phyloP scores from a whole-genome alignment of 2,329 filamentous ascomycete species.

The Reticulascus tulasneorum region DNA sequence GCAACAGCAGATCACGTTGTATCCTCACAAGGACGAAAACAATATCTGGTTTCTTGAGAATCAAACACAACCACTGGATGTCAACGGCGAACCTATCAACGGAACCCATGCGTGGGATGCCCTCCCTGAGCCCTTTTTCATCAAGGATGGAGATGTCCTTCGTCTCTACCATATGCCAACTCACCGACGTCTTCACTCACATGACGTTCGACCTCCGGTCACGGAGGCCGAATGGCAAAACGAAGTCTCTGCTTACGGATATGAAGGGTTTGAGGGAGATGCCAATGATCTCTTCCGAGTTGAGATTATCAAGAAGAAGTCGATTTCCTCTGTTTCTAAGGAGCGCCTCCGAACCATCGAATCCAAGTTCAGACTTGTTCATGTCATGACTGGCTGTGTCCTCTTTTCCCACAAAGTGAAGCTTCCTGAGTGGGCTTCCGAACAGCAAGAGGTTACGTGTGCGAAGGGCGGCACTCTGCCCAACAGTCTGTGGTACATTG shows the following conservation, averaged over 20 bases:
- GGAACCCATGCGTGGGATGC: constrained; percentile 83
- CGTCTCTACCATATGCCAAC: constrained; percentile 81
- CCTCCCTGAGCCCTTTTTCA: constrained; percentile 58
- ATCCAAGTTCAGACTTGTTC: constrained; percentile 91
- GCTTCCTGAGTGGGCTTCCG: constrained; percentile 94
- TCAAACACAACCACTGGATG: constrained; percentile 82
- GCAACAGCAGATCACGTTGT: constrained; percentile 97
- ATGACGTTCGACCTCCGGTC: constrained; percentile 84
- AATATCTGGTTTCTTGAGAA: constrained; percentile 94
- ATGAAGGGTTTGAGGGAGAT: constrained; percentile 93
- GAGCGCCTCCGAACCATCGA: constrained; percentile 87
- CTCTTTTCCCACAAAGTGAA: constrained; percentile 99
- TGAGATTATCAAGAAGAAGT: constrained; percentile 90
- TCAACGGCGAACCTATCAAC: constrained; percentile 71
- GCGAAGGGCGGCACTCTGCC: constrained; percentile 86
- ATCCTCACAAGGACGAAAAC: constrained; percentile 98
- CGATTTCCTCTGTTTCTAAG: constrained; percentile 73
- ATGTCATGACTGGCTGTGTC: constrained; percentile 94
- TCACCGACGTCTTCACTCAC: constrained; percentile 87
- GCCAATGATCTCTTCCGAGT: constrained; percentile 94
- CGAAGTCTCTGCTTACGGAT: constrained; percentile 94
- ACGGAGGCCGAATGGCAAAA: constrained; percentile 92
- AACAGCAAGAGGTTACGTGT: constrained; percentile 99
- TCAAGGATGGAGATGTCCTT: constrained; percentile 77
- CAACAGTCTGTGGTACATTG: constrained; percentile 96